Evolutionary conservation across 352 stramenopile genomes (phyloP).

Genomic region (Phytophthora constricta): DNA sequence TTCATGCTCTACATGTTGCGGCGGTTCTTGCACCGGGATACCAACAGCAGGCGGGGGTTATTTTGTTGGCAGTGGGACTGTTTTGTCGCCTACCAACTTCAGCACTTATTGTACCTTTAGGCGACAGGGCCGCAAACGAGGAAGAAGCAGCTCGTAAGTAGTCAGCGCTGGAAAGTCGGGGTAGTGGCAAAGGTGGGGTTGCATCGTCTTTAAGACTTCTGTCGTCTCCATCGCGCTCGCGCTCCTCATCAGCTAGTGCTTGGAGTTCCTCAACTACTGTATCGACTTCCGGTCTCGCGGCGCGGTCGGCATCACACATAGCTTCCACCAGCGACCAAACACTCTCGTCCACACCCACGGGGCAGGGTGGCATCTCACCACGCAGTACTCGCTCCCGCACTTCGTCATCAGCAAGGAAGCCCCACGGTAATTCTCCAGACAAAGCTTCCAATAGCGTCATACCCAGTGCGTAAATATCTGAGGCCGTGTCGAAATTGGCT

Average conservation of each 20-base stretch:
- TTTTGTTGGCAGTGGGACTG: constrained; percentile 21
- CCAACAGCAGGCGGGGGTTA: constrained; percentile 22
- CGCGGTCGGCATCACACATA: constrained; percentile 63
- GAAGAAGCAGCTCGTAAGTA: constrained; percentile 29
- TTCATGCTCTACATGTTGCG: constrained; percentile 20
- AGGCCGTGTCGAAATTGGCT: constrained; percentile 28
- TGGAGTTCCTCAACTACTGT: constrained; percentile 53
- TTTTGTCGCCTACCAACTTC: constrained; percentile 27
- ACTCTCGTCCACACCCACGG: constrained; percentile 46
- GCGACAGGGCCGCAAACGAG: constrained; percentile 11
- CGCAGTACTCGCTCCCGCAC: constrained; percentile 47
- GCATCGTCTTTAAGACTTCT: constrained; percentile 28
- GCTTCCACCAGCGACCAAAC: constrained; percentile 52
- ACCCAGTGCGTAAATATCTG: constrained; percentile 72
- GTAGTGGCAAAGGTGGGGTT: constrained; percentile 29
- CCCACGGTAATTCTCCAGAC: constrained; percentile 67
- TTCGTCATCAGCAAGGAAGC: constrained; percentile 51
- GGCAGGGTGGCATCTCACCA: constrained; percentile 50
- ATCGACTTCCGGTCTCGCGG: constrained; percentile 54
- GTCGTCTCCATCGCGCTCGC: constrained; percentile 39
- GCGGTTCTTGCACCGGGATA: constrained; percentile 23
- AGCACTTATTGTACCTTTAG: constrained; percentile 15
- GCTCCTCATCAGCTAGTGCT: constrained; percentile 56
- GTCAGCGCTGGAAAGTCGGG: constrained; percentile 34
- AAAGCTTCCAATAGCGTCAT: constrained; percentile 72